phyloP scores from a whole-genome alignment of 352 stramenopile species.

The Globisporangium acanthophoron region DNA sequence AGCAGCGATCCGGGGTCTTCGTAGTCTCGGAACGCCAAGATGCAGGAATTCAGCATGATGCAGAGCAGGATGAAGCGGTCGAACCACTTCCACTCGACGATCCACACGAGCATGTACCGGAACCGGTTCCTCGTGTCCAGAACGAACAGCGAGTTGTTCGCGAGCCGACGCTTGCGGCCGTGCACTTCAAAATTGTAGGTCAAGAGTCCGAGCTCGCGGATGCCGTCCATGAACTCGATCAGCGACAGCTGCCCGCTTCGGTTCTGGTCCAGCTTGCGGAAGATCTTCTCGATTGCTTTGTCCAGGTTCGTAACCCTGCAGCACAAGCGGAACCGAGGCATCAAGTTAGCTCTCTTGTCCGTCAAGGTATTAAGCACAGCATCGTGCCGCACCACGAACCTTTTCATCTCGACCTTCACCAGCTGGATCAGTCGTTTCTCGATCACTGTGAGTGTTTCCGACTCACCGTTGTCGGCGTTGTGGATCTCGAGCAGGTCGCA shows the following conservation, averaged over 20 bases:
- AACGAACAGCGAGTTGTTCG: constrained; percentile 32
- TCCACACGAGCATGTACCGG: constrained; percentile 30
- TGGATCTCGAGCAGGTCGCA: constrained; percentile 28
- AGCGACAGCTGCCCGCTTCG: constrained; percentile 31
- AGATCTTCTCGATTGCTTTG: constrained; percentile 32
- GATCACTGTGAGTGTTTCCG: constrained; percentile 15
- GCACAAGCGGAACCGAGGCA: not conserved
- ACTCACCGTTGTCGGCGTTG: constrained; percentile 23
- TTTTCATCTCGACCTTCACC: constrained; percentile 26
- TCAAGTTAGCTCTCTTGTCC: not conserved
- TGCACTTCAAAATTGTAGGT: constrained; percentile 47
- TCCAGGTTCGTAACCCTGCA: constrained; percentile 8
- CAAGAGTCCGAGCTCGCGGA: constrained; percentile 33
- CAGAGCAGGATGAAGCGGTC: constrained; percentile 67
- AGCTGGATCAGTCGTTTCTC: constrained; percentile 33
- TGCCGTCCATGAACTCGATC: constrained; percentile 35
- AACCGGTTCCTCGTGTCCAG: constrained; percentile 27
- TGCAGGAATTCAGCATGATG: constrained; percentile 61
- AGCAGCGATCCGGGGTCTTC: constrained; percentile 27
- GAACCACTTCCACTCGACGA: constrained; percentile 66
- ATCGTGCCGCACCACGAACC: not conserved
- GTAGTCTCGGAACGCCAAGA: constrained; percentile 60
- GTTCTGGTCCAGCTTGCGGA: constrained; percentile 33
- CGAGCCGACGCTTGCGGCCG: constrained; percentile 33
- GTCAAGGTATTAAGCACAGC: not conserved